A percentile compares a stretch with the other conserved stretches of the same genome.
These are phyloP conservation scores for Chondrus crispus DNA, from an alignment of 23 red algal species.

Conservation along the genomic window DNA sequence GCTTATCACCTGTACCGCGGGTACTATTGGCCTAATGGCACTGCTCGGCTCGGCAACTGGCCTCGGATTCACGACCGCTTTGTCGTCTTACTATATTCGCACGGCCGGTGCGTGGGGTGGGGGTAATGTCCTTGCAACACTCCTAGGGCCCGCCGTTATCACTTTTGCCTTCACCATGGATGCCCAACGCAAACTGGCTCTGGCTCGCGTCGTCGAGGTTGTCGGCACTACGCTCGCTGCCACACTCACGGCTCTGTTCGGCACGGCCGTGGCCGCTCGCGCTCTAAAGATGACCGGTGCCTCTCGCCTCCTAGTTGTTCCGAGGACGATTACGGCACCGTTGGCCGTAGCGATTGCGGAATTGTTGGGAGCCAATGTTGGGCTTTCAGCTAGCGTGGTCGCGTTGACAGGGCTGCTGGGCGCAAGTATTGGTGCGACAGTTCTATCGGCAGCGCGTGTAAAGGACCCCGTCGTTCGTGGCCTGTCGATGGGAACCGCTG, in stretches of 20 bases:
- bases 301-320: slow-evolving; percentile 59
- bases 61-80: not conserved
- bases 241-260: slow-evolving; percentile 68
- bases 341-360: slow-evolving; percentile 89
- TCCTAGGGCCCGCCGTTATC: slow-evolving; percentile 90
- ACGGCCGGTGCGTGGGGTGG: slow-evolving; percentile 45
- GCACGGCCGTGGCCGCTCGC: slow-evolving; percentile 79
- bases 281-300: slow-evolving; percentile 36
- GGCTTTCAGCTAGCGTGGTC: slow-evolving; percentile 76
- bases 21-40: slow-evolving; percentile 55
- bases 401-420: slow-evolving; percentile 93
- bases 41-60: slow-evolving; percentile 44
- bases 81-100: slow-evolving; percentile 42
- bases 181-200: slow-evolving; percentile 41
- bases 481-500: slow-evolving; percentile 60
- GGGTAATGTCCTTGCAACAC: slow-evolving; percentile 67
- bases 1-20: slow-evolving; percentile 76
- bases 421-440: slow-evolving; percentile 65
- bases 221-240: slow-evolving; percentile 58
- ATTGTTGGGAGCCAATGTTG: slow-evolving; percentile 62
- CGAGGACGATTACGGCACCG: slow-evolving; percentile 92
- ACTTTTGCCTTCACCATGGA: slow-evolving; percentile 99
- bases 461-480: slow-evolving; percentile 67
- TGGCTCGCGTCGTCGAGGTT: slow-evolving; percentile 52
- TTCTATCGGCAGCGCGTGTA: slow-evolving; percentile 23